Evolutionary conservation across 2,329 filamentous ascomycete genomes (phyloP).

Genomic region (Magnaporthales sp.): DNA sequence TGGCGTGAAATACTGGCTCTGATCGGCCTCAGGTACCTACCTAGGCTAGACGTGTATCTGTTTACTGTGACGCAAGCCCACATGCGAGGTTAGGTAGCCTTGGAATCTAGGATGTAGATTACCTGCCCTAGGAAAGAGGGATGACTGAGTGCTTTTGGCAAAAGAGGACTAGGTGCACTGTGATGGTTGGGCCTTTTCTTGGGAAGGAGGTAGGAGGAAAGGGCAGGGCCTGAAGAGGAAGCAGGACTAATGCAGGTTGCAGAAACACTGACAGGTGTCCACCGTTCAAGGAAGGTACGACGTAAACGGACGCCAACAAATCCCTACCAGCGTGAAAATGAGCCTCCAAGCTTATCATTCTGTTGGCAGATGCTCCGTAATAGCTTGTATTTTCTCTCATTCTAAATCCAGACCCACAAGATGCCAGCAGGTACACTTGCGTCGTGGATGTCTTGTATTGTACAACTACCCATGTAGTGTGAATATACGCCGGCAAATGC

Average conservation of each 20-base stretch:
- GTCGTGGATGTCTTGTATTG: not conserved
- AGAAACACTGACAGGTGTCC: not conserved
- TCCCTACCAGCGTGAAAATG: not conserved
- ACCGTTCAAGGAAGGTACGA: not conserved
- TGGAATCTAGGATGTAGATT: not conserved
- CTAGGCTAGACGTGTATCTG: not conserved
- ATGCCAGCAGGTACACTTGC: not conserved
- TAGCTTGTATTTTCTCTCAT: not conserved
- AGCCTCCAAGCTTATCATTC: not conserved
- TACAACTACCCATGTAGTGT: too few species aligned
- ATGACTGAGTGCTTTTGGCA: not conserved
- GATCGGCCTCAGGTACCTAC: not conserved
- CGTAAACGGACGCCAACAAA: not conserved
- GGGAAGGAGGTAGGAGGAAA: not conserved
- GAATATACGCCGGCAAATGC: too few species aligned
- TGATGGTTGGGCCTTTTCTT: not conserved
- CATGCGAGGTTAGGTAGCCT: not conserved
- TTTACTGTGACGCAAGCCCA: not conserved
- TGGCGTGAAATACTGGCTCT: not conserved
- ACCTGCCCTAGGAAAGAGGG: not conserved
- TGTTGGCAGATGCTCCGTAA: not conserved
- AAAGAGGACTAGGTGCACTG: not conserved
- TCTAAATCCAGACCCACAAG: not conserved
- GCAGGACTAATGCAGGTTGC: not conserved
- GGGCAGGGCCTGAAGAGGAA: not conserved